Evolutionary conservation across 257 asterid genomes (phyloP), one percentile per base, ranked within the genome.

Genomic region (Solanum chaucha): DNA sequence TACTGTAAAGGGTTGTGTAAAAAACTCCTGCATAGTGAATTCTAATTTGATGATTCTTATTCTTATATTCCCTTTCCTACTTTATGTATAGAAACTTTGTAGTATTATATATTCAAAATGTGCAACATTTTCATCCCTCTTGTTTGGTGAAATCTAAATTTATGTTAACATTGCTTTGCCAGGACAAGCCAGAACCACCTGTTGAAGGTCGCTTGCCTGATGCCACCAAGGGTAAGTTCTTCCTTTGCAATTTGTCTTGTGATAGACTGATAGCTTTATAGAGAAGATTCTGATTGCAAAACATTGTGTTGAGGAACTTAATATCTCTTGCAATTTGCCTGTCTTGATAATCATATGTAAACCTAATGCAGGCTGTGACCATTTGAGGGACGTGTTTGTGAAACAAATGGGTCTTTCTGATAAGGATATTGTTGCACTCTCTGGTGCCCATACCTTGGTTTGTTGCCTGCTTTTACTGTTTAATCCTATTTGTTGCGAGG

Each of bases 391-490:
- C 28, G 97, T 96, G 22, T 96, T 96, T 61, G 90, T 81, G 88
- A 95, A 93, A 73, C 98, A 93, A 72, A 96, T 96, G 99, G 99
- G 99, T 83, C 94, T 95, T 28, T 89, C 87, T 34, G 98, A 96
- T 73, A 87, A 91, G 90, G 99, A 96, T 86, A 96, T 95, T 67
- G 98, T 93, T 87, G 98, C 91, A 12, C 93, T 96, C 36, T 95
- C 98, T 87, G 99, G 99, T 87, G 99, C 90, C 87, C 99, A 96
- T 87, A 96, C 99, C 28, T 88, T 96, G 98, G 97, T 96, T 10
- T 20, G 94, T 91, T 61, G 40, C 13, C 48, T 36, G n/a, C 15
- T 78, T 82, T 38, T 36, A 87, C n/a, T 46, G 46, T 19, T 11
- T 10, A 14, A 73, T 58, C 10, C 36, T 51, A 20, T 78, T 55